Evolutionary conservation across 371 early-diverging fungal species (phyloP).

Genomic region (Circinella umbellata): DNA sequence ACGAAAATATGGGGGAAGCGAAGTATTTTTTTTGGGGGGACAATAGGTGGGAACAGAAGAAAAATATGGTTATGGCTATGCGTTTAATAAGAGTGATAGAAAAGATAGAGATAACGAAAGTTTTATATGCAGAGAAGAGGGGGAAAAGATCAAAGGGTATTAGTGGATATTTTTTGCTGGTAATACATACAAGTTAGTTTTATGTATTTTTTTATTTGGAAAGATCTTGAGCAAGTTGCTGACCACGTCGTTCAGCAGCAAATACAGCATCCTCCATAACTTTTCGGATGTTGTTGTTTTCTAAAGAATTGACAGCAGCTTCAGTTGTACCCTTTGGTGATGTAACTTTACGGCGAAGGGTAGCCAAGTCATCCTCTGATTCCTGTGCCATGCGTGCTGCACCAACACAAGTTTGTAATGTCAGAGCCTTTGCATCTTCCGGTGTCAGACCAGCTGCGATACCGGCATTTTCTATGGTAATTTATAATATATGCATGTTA

Average conservation of each 20-base stretch:
- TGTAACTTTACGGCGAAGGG: conserved; percentile 86
- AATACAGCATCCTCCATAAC: conserved; percentile 65
- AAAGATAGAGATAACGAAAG: too few relatives aligned
- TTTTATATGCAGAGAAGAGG: too few relatives aligned
- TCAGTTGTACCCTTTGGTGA: conserved; percentile 95
- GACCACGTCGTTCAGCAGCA: conserved; percentile 73
- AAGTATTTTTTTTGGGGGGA: background rate
- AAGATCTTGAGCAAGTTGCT: conserved; percentile 67
- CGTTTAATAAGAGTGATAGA: too few relatives aligned
- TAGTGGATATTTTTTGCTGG: background rate
- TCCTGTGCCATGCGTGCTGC: conserved; percentile 86
- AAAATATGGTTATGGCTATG: too few relatives aligned
- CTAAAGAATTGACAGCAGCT: conserved; percentile 83
- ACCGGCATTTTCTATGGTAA: conserved; percentile 70
- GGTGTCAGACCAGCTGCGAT: conserved; percentile 77
- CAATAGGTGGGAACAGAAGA: too few relatives aligned
- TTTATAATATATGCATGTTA: background rate
- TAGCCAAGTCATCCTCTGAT: conserved; percentile 74
- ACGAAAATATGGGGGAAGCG: background rate
- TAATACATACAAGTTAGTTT: background rate
- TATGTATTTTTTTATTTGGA: background rate
- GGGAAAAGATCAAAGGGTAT: too few relatives aligned
- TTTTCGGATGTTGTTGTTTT: conserved; percentile 63
- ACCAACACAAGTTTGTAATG: conserved; percentile 89
- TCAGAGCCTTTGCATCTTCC: conserved; percentile 79